Conservation (phyloP, 2,329 filamentous ascomycete genomes). For the Ciborinia camelliae region DNA sequence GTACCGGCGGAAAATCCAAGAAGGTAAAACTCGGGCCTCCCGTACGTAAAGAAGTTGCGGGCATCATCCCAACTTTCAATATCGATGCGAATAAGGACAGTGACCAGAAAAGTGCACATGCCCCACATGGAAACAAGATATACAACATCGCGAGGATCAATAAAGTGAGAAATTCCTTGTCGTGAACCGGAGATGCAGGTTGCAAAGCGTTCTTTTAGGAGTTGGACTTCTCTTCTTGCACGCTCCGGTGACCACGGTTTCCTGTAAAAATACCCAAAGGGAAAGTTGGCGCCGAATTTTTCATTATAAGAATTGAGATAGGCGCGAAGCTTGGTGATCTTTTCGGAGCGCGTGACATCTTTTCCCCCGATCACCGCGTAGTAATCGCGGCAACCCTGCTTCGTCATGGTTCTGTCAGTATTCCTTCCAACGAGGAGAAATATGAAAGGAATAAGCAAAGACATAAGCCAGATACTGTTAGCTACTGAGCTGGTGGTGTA, state of each 20-base stretch:
- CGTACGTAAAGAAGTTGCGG: background rate
- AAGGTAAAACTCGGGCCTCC: background rate
- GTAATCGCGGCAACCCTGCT: too few species aligned
- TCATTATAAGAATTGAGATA: background rate
- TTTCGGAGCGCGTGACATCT: background rate
- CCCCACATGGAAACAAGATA: fast-evolving
- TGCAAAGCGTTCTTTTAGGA: background rate
- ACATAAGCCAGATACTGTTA: fast-evolving
- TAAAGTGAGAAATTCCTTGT: background rate
- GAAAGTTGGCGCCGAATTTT: background rate
- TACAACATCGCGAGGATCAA: fast-evolving
- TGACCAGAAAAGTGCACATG: fast-evolving
- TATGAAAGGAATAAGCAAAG: background rate
- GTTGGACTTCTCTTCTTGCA: background rate
- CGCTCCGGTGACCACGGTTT: background rate
- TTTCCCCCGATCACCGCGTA: background rate
- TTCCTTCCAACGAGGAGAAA: too few species aligned
- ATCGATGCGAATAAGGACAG: background rate
- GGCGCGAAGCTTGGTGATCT: background rate
- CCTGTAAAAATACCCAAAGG: background rate
- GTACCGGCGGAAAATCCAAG: background rate
- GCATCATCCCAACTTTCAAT: background rate
- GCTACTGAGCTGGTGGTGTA: fast-evolving
- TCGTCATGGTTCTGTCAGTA: too few species aligned
- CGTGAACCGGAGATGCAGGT: background rate